phyloP scores from a whole-genome alignment of 768 basidiomycete genomes.

The Tricholoma saponaceum region DNA sequence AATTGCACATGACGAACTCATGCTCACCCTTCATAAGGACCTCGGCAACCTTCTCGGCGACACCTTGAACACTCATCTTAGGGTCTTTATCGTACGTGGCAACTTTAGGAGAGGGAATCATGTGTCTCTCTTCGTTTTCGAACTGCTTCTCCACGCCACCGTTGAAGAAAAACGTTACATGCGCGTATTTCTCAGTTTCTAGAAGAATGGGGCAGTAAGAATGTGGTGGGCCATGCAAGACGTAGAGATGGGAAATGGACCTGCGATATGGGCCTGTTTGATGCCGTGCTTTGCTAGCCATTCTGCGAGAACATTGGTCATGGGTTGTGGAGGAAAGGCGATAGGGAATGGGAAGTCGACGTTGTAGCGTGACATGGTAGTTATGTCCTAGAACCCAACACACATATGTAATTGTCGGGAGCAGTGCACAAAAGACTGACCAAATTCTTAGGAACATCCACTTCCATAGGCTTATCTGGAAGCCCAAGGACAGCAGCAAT shows the following conservation, averaged over 20 bases:
- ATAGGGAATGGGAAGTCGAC: constrained; percentile 84
- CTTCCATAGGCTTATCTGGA: constrained; percentile 81
- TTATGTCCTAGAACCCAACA: constrained; percentile 54
- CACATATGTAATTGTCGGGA: not conserved
- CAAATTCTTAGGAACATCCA: constrained; percentile 74
- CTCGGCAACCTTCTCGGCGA: constrained; percentile 91
- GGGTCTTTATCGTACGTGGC: constrained; percentile 93
- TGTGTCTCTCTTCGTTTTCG: constrained; percentile 71
- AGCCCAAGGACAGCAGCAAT: constrained; percentile 78
- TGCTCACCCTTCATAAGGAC: constrained; percentile 64
- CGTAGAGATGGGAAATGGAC: constrained; percentile 29
- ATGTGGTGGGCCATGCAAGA: not conserved
- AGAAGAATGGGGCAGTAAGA: not conserved
- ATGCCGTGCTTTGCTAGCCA: constrained; percentile 77
- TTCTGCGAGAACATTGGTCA: constrained; percentile 94
- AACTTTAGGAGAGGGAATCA: constrained; percentile 92
- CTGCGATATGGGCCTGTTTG: constrained; percentile 87
- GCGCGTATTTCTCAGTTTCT: constrained; percentile 98
- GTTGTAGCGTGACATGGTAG: constrained; percentile 94
- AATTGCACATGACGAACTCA: constrained; percentile 97
- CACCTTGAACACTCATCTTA: constrained; percentile 83
- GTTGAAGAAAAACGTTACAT: constrained; percentile 98
- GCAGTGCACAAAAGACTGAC: constrained; percentile 36
- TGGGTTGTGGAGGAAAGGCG: constrained; percentile 90
- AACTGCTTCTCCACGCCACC: constrained; percentile 95